phyloP scores from a whole-genome alignment of 441 rosid genomes.

The Corymbia citriodora region DNA sequence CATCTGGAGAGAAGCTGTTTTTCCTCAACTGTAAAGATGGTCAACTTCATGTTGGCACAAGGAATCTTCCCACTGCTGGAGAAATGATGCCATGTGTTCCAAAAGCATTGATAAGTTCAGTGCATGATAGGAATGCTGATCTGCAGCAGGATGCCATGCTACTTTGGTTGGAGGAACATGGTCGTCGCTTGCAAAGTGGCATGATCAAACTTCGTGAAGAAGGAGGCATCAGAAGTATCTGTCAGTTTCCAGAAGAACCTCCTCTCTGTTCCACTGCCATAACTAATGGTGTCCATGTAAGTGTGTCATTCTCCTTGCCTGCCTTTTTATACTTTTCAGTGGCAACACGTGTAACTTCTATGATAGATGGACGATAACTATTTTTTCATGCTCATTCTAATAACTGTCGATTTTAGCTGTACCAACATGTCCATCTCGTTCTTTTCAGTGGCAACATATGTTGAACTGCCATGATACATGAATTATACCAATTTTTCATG shows the following conservation, averaged over 20 bases:
- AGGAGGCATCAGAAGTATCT: constrained; percentile 27
- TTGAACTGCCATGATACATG: neutral
- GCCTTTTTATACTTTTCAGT: neutral
- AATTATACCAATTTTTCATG: neutral
- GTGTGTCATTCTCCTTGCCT: neutral
- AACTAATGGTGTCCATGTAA: constrained; percentile 65
- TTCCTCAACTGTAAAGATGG: constrained; percentile 76
- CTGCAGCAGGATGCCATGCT: constrained; percentile 61
- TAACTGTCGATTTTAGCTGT: neutral
- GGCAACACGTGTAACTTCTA: neutral
- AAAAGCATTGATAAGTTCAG: constrained; percentile 32
- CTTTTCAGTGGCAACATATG: neutral
- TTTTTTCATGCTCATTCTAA: neutral
- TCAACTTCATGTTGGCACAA: constrained; percentile 62
- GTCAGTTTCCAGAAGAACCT: constrained; percentile 60
- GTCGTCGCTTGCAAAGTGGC: constrained; percentile 44
- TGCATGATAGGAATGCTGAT: constrained; percentile 30
- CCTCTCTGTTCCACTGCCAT: constrained; percentile 56
- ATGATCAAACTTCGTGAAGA: constrained; percentile 35
- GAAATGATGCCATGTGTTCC: constrained; percentile 81
- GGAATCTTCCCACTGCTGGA: constrained; percentile 24
- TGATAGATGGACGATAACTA: neutral
- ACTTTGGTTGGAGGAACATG: constrained; percentile 85
- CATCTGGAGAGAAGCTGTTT: constrained; percentile 37
- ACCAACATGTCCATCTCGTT: neutral